phyloP scores from a whole-genome alignment of 139 green algal species.

The Coccomyxa sp. region DNA sequence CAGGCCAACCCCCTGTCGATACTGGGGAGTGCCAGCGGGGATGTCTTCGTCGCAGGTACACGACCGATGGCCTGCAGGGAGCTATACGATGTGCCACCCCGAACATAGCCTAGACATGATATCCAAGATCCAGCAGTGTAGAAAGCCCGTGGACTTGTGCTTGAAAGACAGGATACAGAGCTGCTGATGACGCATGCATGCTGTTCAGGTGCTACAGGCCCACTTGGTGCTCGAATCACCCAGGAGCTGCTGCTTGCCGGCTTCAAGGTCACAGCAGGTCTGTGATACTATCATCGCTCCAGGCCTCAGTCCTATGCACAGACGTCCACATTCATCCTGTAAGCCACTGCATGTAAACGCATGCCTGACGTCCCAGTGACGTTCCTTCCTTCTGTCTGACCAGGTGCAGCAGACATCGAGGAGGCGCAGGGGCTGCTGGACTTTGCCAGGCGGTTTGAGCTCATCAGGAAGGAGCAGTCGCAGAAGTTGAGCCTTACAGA shows the following conservation, averaged over 20 bases:
- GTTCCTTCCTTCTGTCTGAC: background rate
- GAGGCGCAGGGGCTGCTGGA: conserved; percentile 14
- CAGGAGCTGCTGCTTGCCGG: conserved; percentile 24
- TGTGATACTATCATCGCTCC: too few species aligned
- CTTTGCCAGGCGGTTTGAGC: conserved; percentile 21
- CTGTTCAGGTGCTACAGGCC: too few species aligned
- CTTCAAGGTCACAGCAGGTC: conserved; percentile 35
- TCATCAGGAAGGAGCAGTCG: background rate
- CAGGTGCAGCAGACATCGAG: conserved; percentile 13
- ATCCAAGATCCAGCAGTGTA: too few species aligned
- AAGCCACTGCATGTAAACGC: background rate
- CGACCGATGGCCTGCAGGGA: too few species aligned
- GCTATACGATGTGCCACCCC: too few species aligned
- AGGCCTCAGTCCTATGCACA: background rate
- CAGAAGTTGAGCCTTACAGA: background rate
- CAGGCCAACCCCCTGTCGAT: too few species aligned
- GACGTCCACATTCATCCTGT: background rate
- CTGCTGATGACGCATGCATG: conserved; percentile 14
- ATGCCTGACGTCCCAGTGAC: background rate
- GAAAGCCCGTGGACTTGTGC: too few species aligned
- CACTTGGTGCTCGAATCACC: conserved; percentile 21
- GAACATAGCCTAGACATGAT: too few species aligned
- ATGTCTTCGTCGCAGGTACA: too few species aligned
- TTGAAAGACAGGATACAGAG: too few species aligned
- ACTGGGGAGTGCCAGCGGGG: too few species aligned